These are phyloP conservation scores for Tetrastigma voinierianum DNA, from an alignment of 164 flowering plant genomes.

Conservation along the genomic window DNA sequence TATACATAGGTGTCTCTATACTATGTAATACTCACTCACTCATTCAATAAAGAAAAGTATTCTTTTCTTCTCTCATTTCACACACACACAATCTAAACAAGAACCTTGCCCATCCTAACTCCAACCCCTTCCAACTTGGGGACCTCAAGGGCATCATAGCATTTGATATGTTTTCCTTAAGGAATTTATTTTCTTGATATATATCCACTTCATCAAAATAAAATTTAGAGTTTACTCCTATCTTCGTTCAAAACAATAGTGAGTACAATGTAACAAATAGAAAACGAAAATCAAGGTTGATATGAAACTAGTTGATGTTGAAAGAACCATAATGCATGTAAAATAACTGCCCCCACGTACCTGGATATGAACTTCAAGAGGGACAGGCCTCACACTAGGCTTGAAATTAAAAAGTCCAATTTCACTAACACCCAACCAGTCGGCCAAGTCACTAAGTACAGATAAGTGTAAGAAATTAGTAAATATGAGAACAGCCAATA, in stretches of 20 bases:
- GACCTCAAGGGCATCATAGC: no score
- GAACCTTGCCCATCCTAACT: no score
- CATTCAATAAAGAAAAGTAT: no score
- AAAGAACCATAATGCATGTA: constrained; percentile 4
- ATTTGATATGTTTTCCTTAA: no score
- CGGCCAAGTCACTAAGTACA: constrained; percentile 75
- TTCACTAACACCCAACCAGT: constrained; percentile 95
- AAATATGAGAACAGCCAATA: background rate
- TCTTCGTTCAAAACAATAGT: background rate
- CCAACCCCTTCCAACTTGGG: no score
- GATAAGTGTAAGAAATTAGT: constrained; percentile 6
- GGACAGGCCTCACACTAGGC: constrained; percentile 99
- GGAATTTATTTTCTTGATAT: background rate
- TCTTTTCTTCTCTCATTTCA: no score
- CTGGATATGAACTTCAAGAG: constrained; percentile 99
- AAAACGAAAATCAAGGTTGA: background rate
- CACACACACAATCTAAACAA: no score
- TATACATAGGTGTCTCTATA: no score
- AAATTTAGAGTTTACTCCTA: background rate
- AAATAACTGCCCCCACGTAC: constrained; percentile 38
- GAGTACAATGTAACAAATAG: background rate
- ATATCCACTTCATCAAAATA: background rate
- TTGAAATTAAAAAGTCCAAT: constrained; percentile 90
- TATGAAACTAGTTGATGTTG: background rate
- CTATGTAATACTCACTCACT: no score